These are phyloP conservation scores for Penicillium nordicum DNA, from an alignment of 2,329 filamentous ascomycete species.

Conservation along the genomic window DNA sequence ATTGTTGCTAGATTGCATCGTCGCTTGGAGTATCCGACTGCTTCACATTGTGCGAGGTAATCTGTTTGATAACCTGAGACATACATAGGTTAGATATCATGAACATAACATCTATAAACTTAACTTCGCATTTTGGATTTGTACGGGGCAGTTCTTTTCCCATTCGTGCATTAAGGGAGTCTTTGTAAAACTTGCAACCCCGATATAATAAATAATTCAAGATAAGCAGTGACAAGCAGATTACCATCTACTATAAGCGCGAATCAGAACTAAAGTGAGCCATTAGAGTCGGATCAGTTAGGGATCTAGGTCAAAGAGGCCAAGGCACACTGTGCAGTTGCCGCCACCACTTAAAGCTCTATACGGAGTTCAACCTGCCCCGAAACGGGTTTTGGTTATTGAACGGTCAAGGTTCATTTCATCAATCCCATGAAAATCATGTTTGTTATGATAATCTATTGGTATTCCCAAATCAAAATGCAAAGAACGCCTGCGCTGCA, in stretches of 20 bases:
- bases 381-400: neutral
- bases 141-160: neutral
- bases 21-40: slow-evolving; percentile 73
- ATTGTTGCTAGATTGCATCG: slow-evolving; percentile 75
- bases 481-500: slow-evolving; percentile 44
- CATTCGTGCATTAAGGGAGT: neutral
- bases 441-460: slow-evolving; percentile 31
- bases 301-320: neutral
- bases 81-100: neutral
- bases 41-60: slow-evolving; percentile 33
- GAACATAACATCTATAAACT: neutral
- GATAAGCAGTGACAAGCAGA: neutral
- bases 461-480: slow-evolving; percentile 36
- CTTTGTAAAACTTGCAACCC: neutral
- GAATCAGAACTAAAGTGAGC: neutral
- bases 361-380: neutral
- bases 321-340: neutral
- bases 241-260: neutral
- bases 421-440: slow-evolving; percentile 10
- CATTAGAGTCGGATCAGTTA: neutral
- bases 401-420: neutral
- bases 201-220: neutral
- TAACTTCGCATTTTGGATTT: neutral
- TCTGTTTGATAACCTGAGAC: neutral
- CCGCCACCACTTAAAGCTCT: neutral